Evolutionary conservation across 441 rosid species (phyloP).

Genomic region (Adansonia grandidieri): DNA sequence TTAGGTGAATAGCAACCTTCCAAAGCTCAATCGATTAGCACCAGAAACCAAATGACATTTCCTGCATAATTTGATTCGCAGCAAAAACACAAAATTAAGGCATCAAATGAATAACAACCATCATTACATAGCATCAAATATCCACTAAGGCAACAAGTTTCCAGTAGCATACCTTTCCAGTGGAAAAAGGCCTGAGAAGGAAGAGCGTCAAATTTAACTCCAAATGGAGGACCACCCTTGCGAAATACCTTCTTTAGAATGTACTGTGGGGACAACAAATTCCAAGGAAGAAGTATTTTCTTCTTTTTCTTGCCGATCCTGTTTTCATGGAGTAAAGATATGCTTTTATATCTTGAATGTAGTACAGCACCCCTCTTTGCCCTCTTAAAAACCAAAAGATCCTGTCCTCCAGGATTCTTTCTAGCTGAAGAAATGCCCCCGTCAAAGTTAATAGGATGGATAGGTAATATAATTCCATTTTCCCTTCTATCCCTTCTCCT

Average conservation of each 20-base stretch:
- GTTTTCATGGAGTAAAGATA: conserved; percentile 12
- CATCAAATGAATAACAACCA: not conserved
- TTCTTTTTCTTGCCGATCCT: not conserved
- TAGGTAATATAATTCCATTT: conserved; percentile 20
- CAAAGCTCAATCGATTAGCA: not conserved
- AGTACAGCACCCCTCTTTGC: conserved; percentile 23
- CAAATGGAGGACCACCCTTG: conserved; percentile 90
- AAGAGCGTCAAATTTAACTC: conserved; percentile 64
- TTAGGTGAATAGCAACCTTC: not conserved
- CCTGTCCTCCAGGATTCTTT: conserved; percentile 31
- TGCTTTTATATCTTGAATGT: conserved; percentile 34
- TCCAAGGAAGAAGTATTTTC: conserved; percentile 43
- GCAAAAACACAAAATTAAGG: conserved; percentile 23
- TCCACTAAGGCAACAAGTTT: conserved; percentile 19
- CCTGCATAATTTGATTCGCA: not conserved
- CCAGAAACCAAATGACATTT: not conserved
- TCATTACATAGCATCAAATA: not conserved
- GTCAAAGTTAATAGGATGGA: conserved; percentile 24
- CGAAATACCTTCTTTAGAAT: conserved; percentile 74
- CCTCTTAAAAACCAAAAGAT: conserved; percentile 17
- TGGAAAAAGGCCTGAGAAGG: conserved; percentile 43
- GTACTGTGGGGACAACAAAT: conserved; percentile 57
- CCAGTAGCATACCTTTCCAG: conserved; percentile 44
- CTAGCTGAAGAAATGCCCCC: conserved; percentile 24
- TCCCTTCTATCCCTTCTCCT: conserved; percentile 50